Base-by-base conservation (phyloP, 2,329 filamentous ascomycete genomes). In the Xylaria digitata region DNA sequence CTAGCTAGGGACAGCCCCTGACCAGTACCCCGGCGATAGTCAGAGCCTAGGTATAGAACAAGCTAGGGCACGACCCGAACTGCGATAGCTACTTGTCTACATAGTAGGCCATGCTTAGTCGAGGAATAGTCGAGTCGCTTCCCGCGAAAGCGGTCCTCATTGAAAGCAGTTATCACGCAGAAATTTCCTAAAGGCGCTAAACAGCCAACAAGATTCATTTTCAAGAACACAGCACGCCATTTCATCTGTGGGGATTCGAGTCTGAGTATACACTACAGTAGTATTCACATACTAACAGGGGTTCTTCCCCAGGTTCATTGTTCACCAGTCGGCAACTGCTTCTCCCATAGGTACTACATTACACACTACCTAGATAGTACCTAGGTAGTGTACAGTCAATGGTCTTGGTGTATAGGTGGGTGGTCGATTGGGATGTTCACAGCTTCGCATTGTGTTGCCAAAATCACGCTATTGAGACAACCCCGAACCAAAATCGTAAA, bases 391-490 rank as follows among this genome's bases (percentile, higher is more conserved):
- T 40, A 5, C 13, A 40, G 37, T 40, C 37, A 40, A 40, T 40
- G 37, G 37, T 40, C 9, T 40, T 40, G 11, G 37, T 40, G 13
- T 40, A 40, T 55, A 49, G 37, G 30, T 37, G 15, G 43, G 37
- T 46, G 37, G 43, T 54, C 45, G 43, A 50, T 62, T 42, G 53
- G 32, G 46, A 63, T 37, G 60, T 43, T 65, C 52, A 48, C 53
- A 55, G 19, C 60, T 61, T 69, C 67, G 67, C 65, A 66, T 69
- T 67, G 37, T 69, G 63, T 69, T 69, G 58, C 67, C 65, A 64
- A 53, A 60, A 42, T 53, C 58, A 49, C 49, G 60, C 63, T 68
- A 66, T 68, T 42, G 54, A 57, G 52, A 65, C 57, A 61, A 49
- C 11, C 37, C 32, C 34, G 15, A 64, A 11, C 34, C 30, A 26